These are phyloP conservation scores for Pochonia chlamydosporia DNA, from an alignment of 2,329 filamentous ascomycete genomes.

Conservation along the genomic window DNA sequence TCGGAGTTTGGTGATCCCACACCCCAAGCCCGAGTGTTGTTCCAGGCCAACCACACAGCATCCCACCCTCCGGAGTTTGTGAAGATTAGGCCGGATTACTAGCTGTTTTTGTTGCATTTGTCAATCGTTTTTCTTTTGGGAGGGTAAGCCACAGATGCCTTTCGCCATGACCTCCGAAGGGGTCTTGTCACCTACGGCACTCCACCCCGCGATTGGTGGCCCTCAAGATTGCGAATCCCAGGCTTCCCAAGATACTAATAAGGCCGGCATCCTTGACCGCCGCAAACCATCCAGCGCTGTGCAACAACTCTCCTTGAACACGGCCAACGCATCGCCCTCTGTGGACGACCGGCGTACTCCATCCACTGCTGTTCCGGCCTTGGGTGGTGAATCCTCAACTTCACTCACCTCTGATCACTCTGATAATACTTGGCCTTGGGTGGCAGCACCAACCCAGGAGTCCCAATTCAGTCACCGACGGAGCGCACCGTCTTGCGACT, in stretches of 20 bases:
- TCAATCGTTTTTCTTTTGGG: no score
- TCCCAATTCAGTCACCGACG: conserved; percentile 31
- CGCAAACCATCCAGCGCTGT: conserved; percentile 13
- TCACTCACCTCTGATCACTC: conserved; percentile 1
- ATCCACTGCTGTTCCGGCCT: conserved; percentile 17
- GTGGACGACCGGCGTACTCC: conserved; percentile 13
- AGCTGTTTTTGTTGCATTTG: no score
- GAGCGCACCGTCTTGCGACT: conserved; percentile 53
- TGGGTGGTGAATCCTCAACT: conserved; percentile 18
- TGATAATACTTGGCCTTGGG: conserved; percentile 4
- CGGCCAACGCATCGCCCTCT: conserved; percentile 14
- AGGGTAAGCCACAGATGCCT: no score
- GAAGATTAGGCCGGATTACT: no score
- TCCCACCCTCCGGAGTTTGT: not conserved
- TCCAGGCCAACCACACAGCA: no score
- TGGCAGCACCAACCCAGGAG: not conserved
- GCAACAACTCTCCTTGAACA: conserved; percentile 15
- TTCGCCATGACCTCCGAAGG: conserved; percentile 25
- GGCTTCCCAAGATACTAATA: conserved; percentile 3
- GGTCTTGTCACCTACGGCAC: conserved; percentile 39
- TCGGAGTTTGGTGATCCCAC: conserved; percentile 15
- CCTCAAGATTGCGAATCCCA: conserved; percentile 15
- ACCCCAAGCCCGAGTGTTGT: not conserved
- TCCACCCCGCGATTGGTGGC: conserved; percentile 45
- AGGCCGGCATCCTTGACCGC: conserved; percentile 12